Percentiles rank a stretch among this genome's conserved stretches.
Conservation (phyloP, 2,329 filamentous ascomycete species). For the Dendrostoma leiphaemia region DNA sequence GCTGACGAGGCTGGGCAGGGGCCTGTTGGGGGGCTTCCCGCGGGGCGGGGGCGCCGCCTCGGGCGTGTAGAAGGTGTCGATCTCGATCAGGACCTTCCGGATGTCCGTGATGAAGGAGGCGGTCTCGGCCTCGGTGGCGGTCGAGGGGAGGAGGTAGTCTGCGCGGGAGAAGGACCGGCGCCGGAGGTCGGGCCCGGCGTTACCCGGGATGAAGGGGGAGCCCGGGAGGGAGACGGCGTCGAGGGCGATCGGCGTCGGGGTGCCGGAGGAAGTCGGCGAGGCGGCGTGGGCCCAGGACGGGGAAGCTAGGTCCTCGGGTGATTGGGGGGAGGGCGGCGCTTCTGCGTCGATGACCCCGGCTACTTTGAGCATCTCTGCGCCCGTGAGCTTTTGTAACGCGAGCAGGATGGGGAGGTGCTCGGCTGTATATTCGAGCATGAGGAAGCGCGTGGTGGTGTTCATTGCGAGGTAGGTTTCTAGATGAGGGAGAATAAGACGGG, state of each 20-base stretch:
- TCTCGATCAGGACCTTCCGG: constrained; percentile 46
- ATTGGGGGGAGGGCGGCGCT: constrained; percentile 21
- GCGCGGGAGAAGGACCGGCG: constrained; percentile 44
- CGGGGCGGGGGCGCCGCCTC: constrained; percentile 27
- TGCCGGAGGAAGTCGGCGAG: not conserved
- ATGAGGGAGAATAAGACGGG: constrained; percentile 57
- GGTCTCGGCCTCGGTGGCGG: constrained; percentile 53
- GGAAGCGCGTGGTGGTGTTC: constrained; percentile 51
- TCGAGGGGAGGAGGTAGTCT: constrained; percentile 56
- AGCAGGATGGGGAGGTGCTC: constrained; percentile 56
- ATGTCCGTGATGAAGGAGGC: constrained; percentile 52
- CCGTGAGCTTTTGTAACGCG: constrained; percentile 56
- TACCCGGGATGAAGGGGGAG: not conserved
- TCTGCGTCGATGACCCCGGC: constrained; percentile 53
- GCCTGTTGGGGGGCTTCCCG: not conserved
- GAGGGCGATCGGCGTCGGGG: not conserved
- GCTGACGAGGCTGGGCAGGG: not conserved
- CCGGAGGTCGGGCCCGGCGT: not conserved
- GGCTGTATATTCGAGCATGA: constrained; percentile 58
- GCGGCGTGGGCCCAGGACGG: not conserved
- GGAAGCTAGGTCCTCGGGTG: not conserved
- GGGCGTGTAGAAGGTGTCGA: constrained; percentile 44
- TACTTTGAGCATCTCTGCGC: constrained; percentile 55
- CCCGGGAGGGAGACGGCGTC: not conserved
- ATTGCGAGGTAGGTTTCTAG: constrained; percentile 58